Percentiles rank a stretch among this genome's conserved stretches.
Evolutionary conservation across 306 rosid genomes (phyloP).

Genomic region (Cicer bijugum): DNA sequence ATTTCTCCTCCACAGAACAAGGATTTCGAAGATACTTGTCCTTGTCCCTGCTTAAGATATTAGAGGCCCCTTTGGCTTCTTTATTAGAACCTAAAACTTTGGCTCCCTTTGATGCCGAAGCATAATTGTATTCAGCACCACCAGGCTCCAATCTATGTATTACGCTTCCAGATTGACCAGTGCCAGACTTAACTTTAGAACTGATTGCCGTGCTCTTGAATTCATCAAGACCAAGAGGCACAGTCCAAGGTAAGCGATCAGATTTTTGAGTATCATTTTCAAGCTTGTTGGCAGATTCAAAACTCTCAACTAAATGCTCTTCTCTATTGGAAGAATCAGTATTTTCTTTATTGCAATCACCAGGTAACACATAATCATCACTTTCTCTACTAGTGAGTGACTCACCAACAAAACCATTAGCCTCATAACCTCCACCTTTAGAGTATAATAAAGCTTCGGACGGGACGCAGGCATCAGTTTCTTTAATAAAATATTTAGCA

Average conservation of each 20-base stretch:
- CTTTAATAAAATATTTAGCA: constrained; percentile 36
- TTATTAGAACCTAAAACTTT: constrained; percentile 90
- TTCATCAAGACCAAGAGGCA: constrained; percentile 91
- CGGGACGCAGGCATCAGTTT: constrained; percentile 38
- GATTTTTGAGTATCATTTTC: constrained; percentile 62
- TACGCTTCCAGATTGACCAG: constrained; percentile 62
- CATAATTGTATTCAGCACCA: constrained; percentile 88
- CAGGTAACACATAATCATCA: constrained; percentile 28
- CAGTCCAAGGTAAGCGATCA: constrained; percentile 58
- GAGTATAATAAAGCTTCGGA: constrained; percentile 43
- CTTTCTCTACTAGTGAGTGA: constrained; percentile 46
- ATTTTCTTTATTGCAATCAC: constrained; percentile 44
- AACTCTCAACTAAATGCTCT: constrained; percentile 49
- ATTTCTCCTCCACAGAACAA: constrained; percentile 87
- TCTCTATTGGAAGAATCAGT: constrained; percentile 38
- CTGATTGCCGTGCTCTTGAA: constrained; percentile 81
- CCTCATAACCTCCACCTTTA: constrained; percentile 43
- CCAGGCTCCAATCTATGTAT: constrained; percentile 89
- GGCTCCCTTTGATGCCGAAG: constrained; percentile 98
- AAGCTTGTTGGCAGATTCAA: constrained; percentile 48
- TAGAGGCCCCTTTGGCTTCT: constrained; percentile 97
- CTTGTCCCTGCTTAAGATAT: constrained; percentile 78
- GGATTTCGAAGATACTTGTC: constrained; percentile 96
- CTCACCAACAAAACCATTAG: constrained; percentile 45
- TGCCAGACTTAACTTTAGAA: constrained; percentile 61